These are phyloP conservation scores for Catunica adiposa DNA, from an alignment of 2,329 filamentous ascomycete species.

Conservation along the genomic window DNA sequence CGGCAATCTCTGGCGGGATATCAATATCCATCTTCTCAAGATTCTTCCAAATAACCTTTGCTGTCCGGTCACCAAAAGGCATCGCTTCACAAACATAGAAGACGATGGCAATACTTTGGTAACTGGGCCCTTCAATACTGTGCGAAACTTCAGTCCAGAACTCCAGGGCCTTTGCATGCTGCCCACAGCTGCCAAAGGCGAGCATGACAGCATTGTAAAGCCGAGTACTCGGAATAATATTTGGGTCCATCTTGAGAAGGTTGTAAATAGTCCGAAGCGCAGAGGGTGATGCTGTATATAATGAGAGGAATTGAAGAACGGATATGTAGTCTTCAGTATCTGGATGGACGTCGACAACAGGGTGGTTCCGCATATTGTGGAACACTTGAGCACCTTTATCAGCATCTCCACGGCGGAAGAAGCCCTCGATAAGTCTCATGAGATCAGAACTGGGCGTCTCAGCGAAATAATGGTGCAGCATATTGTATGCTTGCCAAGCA, in stretches of 20 bases:
- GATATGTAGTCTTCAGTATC: constrained; percentile 57
- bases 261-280: constrained; percentile 68
- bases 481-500: constrained; percentile 48
- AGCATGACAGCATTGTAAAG: constrained; percentile 78
- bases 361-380: constrained; percentile 78
- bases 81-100: constrained; percentile 60
- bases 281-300: constrained; percentile 34
- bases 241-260: constrained; percentile 84
- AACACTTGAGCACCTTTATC: constrained; percentile 82
- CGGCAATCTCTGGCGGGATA: constrained; percentile 56
- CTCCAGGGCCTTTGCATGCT: constrained; percentile 49
- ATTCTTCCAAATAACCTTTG: constrained; percentile 54
- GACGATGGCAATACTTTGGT: constrained; percentile 62
- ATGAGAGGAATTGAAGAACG: constrained; percentile 57
- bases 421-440: constrained; percentile 59
- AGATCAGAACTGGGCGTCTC: constrained; percentile 50
- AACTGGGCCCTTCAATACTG: constrained; percentile 71
- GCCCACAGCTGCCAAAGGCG: constrained; percentile 56
- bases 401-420: constrained; percentile 59
- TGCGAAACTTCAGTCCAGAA: constrained; percentile 76
- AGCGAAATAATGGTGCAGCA: constrained; percentile 47
- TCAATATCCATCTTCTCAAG: constrained; percentile 62
- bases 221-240: constrained; percentile 56
- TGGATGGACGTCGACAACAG: constrained; percentile 46
- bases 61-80: constrained; percentile 39